phyloP scores from a whole-genome alignment of 176 grass and related monocot species.

The Carex kokanica region DNA sequence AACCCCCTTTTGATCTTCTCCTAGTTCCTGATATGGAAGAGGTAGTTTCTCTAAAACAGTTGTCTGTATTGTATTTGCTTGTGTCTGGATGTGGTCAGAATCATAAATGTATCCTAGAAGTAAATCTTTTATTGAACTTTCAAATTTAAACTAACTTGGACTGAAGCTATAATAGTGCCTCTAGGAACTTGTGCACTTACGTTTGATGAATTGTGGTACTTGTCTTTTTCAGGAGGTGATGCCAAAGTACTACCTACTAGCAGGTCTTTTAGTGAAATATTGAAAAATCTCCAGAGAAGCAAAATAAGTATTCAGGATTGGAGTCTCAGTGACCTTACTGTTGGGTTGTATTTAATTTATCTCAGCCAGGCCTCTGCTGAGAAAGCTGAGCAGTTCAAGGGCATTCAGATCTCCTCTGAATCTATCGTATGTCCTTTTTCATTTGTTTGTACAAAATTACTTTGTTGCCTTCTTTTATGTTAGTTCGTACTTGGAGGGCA shows the following conservation, averaged over 20 bases:
- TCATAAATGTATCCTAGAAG: neutral
- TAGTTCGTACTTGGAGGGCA: neutral
- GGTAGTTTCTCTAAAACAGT: neutral
- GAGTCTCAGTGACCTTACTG: conserved; percentile 81
- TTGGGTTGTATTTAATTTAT: conserved; percentile 93
- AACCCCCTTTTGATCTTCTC: neutral
- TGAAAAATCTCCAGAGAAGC: conserved; percentile 75
- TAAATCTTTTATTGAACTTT: no score
- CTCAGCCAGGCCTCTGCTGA: conserved; percentile 80
- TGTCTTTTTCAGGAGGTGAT: conserved; percentile 41
- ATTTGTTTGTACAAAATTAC: neutral
- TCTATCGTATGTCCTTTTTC: conserved; percentile 45
- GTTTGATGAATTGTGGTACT: neutral
- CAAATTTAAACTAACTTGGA: no score
- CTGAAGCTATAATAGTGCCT: neutral
- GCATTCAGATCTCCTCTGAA: conserved; percentile 66
- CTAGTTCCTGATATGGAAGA: neutral
- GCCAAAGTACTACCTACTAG: conserved; percentile 40
- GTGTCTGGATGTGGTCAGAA: neutral
- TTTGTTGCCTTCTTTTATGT: neutral
- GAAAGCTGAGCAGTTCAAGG: conserved; percentile 55
- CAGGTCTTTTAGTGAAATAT: conserved; percentile 64
- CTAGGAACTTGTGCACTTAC: neutral
- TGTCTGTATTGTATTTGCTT: neutral
- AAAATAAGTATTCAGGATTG: conserved; percentile 89